Evolutionary conservation across 2,329 filamentous ascomycete species (phyloP).

Genomic region (Gnomoniopsis smithogilvyi): DNA sequence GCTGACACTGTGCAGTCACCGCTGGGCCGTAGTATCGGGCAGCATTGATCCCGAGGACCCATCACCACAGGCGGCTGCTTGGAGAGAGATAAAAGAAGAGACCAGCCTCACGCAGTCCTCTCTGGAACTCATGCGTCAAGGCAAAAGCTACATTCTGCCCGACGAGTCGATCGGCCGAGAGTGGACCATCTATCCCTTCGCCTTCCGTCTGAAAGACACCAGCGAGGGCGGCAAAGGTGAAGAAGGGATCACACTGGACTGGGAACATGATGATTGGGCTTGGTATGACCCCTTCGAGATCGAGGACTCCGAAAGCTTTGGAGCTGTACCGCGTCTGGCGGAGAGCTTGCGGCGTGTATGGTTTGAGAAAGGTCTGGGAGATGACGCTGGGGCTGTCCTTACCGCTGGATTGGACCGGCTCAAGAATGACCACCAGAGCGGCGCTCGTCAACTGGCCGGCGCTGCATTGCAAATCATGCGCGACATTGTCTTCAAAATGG

Average conservation of each 20-base stretch:
- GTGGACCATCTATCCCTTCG: conserved; percentile 64
- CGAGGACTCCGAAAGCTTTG: conserved; percentile 40
- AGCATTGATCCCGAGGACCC: conserved; percentile 52
- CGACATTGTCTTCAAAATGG: conserved; percentile 38
- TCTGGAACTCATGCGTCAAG: conserved; percentile 50
- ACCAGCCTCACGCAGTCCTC: conserved; percentile 48
- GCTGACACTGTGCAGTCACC: conserved; percentile 37
- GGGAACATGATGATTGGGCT: conserved; percentile 58
- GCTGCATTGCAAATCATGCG: conserved; percentile 49
- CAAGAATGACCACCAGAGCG: conserved; percentile 55
- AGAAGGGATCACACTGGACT: conserved; percentile 51
- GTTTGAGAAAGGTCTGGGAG: conserved; percentile 51
- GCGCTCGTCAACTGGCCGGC: conserved; percentile 55
- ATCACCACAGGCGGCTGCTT: conserved; percentile 53
- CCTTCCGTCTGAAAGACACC: conserved; percentile 46
- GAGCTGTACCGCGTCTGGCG: conserved; percentile 54
- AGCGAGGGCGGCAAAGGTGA: conserved; percentile 35
- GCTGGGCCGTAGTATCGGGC: conserved; percentile 61
- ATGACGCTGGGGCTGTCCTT: conserved; percentile 41
- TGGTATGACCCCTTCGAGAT: conserved; percentile 55
- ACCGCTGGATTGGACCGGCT: conserved; percentile 44
- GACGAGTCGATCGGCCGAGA: conserved; percentile 51
- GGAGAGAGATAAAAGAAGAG: conserved; percentile 62
- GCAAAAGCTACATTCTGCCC: conserved; percentile 55
- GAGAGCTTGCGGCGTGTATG: conserved; percentile 58